Percentiles rank a stretch among this genome's conserved stretches.
Evolutionary conservation across 2,329 filamentous ascomycete species (phyloP).

Genomic region (Venturia effusa): DNA sequence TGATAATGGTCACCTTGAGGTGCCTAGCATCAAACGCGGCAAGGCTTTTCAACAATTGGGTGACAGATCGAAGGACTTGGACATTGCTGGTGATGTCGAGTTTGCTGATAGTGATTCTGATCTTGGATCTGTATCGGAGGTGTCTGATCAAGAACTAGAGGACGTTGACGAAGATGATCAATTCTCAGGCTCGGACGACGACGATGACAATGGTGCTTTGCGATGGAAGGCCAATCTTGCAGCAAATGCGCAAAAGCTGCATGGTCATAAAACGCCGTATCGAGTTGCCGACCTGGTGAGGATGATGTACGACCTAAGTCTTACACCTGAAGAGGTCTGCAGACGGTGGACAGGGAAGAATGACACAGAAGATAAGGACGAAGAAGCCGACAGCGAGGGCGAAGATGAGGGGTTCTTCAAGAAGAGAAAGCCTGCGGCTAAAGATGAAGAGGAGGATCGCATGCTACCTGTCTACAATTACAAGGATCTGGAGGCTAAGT

Average conservation of each 20-base stretch:
- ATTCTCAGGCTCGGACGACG: constrained; percentile 42
- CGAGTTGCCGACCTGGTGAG: constrained; percentile 73
- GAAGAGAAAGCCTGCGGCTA: constrained; percentile 38
- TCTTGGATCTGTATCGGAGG: constrained; percentile 70
- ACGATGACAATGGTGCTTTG: constrained; percentile 61
- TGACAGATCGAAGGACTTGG: constrained; percentile 19
- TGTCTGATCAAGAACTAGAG: constrained; percentile 44
- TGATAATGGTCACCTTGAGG: constrained; percentile 41
- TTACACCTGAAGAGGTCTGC: constrained; percentile 66
- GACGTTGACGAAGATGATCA: constrained; percentile 39
- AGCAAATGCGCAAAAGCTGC: constrained; percentile 61
- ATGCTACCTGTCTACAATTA: constrained; percentile 72
- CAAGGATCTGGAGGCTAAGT: constrained; percentile 69
- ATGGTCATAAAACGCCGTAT: constrained; percentile 60
- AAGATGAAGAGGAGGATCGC: constrained; percentile 55
- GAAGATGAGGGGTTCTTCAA: constrained; percentile 59
- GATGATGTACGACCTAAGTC: constrained; percentile 75
- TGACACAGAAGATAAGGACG: constrained; percentile 38
- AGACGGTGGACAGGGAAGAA: constrained; percentile 67
- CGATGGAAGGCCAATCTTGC: constrained; percentile 85
- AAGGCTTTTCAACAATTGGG: constrained; percentile 1
- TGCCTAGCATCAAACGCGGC: constrained; percentile 34
- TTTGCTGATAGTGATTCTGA: constrained; percentile 98
- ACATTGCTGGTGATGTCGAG: constrained; percentile 59
- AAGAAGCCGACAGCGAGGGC: constrained; percentile 47